phyloP scores from a whole-genome alignment of 768 basidiomycete genomes.

The Boletus pseudo-olivaceus region DNA sequence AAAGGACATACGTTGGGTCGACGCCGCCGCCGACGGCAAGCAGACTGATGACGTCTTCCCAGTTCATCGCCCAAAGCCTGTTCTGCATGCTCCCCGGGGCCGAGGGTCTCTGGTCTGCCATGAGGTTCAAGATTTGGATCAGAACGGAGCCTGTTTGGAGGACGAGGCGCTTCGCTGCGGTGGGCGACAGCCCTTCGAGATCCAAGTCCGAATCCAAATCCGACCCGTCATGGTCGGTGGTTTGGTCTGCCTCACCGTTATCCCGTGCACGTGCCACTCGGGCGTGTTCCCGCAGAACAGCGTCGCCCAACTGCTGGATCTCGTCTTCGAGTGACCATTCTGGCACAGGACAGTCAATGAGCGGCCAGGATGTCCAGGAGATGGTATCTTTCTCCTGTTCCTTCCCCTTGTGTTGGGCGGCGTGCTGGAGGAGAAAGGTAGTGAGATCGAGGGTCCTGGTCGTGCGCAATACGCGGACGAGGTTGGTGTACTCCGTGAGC shows the following conservation, averaged over 20 bases:
- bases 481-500: constrained; percentile 61
- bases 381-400: constrained; percentile 36
- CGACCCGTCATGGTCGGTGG: constrained; percentile 19
- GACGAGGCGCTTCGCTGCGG: constrained; percentile 37
- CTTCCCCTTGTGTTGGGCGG: not conserved
- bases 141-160: constrained; percentile 44
- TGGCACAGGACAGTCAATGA: constrained; percentile 63
- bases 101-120: constrained; percentile 54
- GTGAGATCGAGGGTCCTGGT: constrained; percentile 56
- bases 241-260: constrained; percentile 6
- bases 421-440: constrained; percentile 41
- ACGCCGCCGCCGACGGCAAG: constrained; percentile 41
- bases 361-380: constrained; percentile 76
- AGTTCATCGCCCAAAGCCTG: constrained; percentile 56
- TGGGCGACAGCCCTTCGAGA: constrained; percentile 26
- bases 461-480: constrained; percentile 62
- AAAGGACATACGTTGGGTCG: constrained; percentile 23
- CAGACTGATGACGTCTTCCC: constrained; percentile 60
- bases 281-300: constrained; percentile 27
- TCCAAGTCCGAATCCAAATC: constrained; percentile 30
- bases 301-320: constrained; percentile 45
- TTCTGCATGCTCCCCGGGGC: constrained; percentile 61
- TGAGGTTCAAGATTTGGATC: constrained; percentile 47
- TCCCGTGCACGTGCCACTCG: constrained; percentile 6
- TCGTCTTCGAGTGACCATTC: constrained; percentile 75